Evolutionary conservation across 2,329 filamentous ascomycete genomes (phyloP), one percentile per base, ranked within the genome.

Genomic region (Beauveria sp.): DNA sequence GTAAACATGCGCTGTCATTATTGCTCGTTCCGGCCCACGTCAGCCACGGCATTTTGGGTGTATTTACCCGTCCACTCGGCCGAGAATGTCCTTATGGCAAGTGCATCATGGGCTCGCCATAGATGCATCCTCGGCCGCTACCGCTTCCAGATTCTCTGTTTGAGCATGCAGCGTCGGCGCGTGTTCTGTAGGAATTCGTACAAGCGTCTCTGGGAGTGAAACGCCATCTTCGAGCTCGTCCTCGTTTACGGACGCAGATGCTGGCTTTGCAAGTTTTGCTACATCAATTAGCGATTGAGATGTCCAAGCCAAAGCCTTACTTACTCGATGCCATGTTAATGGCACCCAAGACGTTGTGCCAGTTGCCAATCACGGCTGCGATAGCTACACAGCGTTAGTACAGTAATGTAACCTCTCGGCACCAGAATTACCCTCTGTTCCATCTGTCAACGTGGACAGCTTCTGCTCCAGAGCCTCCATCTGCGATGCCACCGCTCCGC

Each of bases 271-370:
- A 28, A 92, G 78, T 79, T 90, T 90, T 61, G 84, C 89, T 92
- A 24, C 14, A 6, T n/a, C 9, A 2, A 54, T 60, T 24, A 51
- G 55, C 44, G 26, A 52, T 24, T 28, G 24, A 2, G 1, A 59
- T 20, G 18, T 16, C 12, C 50, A 37, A 43, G 50, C 12, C 34
- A 44, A 18, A 54, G 16, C 9, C 22, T 9, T 30, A 76, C 85
- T 70, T 80, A 92, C 90, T 82, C 63, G 89, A 92, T 64, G 91
- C 91, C 89, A 94, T 92, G 70, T 89, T 89, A 69, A 96, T 92
- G 47, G 90, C 90, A 65, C 88, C 82, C 63, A 96, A 80, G 65
- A 96, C 90, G 67, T 91, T 92, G 73, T 92, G 88, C 91, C 91
- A 96, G 72, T 94, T 96, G 58, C 87, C 84, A 71, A 96, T 79